Evolutionary conservation across 176 grass and related monocot species (phyloP), one percentile per base, ranked within the genome.

Genomic region (Hsuehochloa calcarea): DNA sequence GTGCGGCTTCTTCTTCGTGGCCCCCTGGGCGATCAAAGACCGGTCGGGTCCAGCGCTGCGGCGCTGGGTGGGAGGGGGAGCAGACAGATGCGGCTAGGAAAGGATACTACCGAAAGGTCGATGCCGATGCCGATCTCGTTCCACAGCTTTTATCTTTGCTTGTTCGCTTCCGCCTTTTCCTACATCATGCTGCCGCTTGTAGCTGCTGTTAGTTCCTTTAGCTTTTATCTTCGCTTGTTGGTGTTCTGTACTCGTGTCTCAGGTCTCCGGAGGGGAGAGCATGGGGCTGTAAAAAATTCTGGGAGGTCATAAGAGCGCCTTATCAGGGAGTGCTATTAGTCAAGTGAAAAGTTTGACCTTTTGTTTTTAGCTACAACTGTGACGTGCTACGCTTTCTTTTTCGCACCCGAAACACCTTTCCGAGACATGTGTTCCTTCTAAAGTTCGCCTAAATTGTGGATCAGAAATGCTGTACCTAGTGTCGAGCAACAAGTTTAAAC

Each of bases 121-220:
- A 62, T 29, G 72, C 86, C 86, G 77, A 49, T 19, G 72, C 70
- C 50, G 40, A 59, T 43, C 45, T 1, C 19, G 47, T 55, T 81
- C 16, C 49, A 27, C 64, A 60, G 51, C 52, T 73, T 80, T 67
- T 78, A n/a, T 54, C 79, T n/a, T 65, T 0, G 50, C 64, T 3
- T 52, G 8, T 35, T 68, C 29, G 59, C 31, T 56, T 35, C 72
- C n/a, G n/a, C 16, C 14, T 19, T 25, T 22, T 11, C 4, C 75
- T 26, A 40, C 25, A 46, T 8, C 31, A 7, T 38, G 49, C 23
- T 16, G 43, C n/a, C n/a, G n/a, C n/a, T n/a, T n/a, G n/a, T n/a
- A n/a, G n/a, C n/a, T n/a, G n/a, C n/a, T n/a, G n/a, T n/a, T n/a
- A n/a, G n/a, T n/a, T n/a, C n/a, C n/a, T n/a, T n/a, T n/a, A n/a